Base-by-base conservation (phyloP, 176 grass and related monocot species). In the Oryza nivara region DNA sequence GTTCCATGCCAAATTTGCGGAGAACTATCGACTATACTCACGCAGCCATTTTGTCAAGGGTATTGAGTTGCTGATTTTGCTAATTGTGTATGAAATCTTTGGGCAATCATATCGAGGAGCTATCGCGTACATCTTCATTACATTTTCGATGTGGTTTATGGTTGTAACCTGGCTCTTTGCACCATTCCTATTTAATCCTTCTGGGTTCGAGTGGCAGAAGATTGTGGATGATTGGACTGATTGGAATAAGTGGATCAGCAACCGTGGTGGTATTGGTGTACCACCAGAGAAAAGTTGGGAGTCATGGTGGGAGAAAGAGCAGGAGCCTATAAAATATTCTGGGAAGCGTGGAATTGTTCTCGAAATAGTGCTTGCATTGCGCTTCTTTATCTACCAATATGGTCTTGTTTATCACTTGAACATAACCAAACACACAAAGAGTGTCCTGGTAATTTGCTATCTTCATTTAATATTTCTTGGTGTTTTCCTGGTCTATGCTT, bases 141-240 rank as follows among this genome's bases (percentile, higher is more conserved):
- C 96, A 13, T 22, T 90, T 72, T 95, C 96, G 26, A 95, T 98
- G 96, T 98, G 96, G 96, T 98, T 98, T 80, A 88, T 98, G 92
- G 96, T 98, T 38, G 86, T 92, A 75, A 92, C 96, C 25, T 98
- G 96, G 96, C 91, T 98, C 58, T 98, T 98, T 83, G 89, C 93
- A 17, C 96, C 96, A n/a, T 98, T 98, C 82, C 87, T 98, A 16
- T 98, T 98, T 79, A 98, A 98, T 79, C 96, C 96, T 86, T 93
- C 95, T 70, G 95, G 95, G 61, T 98, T 98, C 3, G 95, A 98
- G 85, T 98, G 95, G 95, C 95, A 98, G 80, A 95, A 98, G 78
- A 98, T 98, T 72, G 91, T 98, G 36, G 93, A 98, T 84, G 93
- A 98, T 43, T 98, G 96, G 96, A 90, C 83, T 56, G 96, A 98